A percentile compares a stretch with the other conserved stretches of the same genome.
Evolutionary conservation across 2,329 filamentous ascomycete genomes (phyloP).

Genomic region (Fragosphaeria purpurea): DNA sequence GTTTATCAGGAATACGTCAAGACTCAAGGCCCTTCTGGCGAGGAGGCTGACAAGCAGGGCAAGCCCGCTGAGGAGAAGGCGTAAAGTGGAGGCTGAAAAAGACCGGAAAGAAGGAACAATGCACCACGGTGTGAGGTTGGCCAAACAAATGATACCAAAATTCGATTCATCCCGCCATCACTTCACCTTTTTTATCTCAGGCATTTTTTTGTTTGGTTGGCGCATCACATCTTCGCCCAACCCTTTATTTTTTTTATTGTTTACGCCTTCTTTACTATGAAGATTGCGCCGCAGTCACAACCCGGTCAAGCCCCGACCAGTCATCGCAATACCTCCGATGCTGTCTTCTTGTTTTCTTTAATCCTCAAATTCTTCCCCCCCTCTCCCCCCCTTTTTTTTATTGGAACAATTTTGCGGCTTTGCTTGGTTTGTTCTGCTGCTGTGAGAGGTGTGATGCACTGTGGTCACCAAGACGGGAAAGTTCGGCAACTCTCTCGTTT

Average conservation of each 20-base stretch:
- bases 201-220: constrained; percentile 3
- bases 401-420: too few species aligned
- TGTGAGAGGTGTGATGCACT: too few species aligned
- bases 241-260: constrained; percentile 2
- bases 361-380: too few species aligned
- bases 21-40: constrained; percentile 43
- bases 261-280: not conserved
- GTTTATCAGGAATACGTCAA: constrained; percentile 99
- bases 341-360: too few species aligned
- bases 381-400: too few species aligned
- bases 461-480: too few species aligned
- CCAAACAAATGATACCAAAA: constrained; percentile 16
- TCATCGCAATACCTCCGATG: too few species aligned
- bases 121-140: not conserved
- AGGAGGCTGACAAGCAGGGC: constrained; percentile 31
- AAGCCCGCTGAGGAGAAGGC: constrained; percentile 34
- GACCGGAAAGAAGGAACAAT: constrained; percentile 4
- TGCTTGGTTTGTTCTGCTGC: too few species aligned
- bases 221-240: not conserved
- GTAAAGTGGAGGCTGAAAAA: constrained; percentile 4
- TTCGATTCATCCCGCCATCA: constrained; percentile 6
- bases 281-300: too few species aligned
- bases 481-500: constrained; percentile 17
- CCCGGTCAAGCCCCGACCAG: too few species aligned
- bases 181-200: constrained; percentile 9